Evolutionary conservation across 2,329 filamentous ascomycete genomes (phyloP), one percentile per base, ranked within the genome.

Genomic region (Trematosphaeria pertusa): DNA sequence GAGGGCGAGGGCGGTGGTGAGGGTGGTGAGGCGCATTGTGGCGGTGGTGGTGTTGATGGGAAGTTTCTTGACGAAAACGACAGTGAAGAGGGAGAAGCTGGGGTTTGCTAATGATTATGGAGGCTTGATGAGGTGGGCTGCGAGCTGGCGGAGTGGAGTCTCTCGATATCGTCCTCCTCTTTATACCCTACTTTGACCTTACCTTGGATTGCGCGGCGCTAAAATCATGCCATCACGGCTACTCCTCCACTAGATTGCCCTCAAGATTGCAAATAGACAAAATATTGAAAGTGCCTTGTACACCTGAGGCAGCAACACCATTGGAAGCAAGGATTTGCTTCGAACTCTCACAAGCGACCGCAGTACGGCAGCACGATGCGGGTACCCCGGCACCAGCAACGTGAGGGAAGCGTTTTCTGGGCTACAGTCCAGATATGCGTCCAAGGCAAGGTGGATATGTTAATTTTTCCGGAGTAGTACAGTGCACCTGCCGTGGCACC

Each of bases 1-100:
- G 28, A 41, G 26, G 5, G 48, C 48, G 31, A 63, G 22, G 35
- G 46, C 22, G 24, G 48, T 22, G 51, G 62, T 14, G 24, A 60
- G 26, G 20, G 43, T 39, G n/a, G 50, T 35, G 40, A 59, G 26
- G 21, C 37, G 55, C 64, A 67, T 65, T 3, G 14, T 50, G 31
- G 14, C 5, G 26, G 5, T 30, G 15, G 24, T 21, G n/a, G n/a
- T 28, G 12, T 28, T 14, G n/a, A 18, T 32, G 21, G 26, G 18
- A 14, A 19, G 22, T 40, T 32, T 30, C 10, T 18, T 19, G 9
- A 12, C 5, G 31, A 37, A 26, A n/a, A 17, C 22, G 30, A 17
- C 19, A 19, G 24, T 12, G 15, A 30, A n/a, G 9, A 35, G 10
- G 9, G 15, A 9, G 22, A 33, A 37, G 9, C 9, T 28, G 19